Evolutionary conservation across 345 rosid genomes (phyloP).

Genomic region (Rhizophora apiculata): DNA sequence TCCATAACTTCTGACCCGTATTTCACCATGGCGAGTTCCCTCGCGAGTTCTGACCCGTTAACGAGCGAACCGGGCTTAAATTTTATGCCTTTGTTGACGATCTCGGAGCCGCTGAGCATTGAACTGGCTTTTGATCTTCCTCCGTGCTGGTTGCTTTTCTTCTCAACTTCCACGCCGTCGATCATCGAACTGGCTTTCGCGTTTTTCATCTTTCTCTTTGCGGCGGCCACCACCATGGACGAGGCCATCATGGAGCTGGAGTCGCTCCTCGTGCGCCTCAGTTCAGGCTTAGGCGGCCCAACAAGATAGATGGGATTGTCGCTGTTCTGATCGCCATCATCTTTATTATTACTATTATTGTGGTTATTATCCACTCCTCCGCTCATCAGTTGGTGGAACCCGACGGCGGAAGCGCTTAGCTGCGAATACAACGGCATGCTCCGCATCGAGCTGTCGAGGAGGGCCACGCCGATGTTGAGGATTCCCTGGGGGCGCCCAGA

Average conservation of each 20-base stretch:
- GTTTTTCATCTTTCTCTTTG: constrained; percentile 20
- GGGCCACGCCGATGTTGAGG: constrained; percentile 73
- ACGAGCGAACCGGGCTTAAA: constrained; percentile 1
- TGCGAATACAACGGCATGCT: constrained; percentile 84
- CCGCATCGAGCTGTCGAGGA: constrained; percentile 81
- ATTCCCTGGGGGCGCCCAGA: constrained; percentile 94
- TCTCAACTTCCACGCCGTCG: constrained; percentile 27
- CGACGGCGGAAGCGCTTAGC: constrained; percentile 68
- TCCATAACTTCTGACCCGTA: not conserved
- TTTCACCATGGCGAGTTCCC: constrained; percentile 1
- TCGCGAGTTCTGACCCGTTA: constrained; percentile 2
- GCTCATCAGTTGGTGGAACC: constrained; percentile 72
- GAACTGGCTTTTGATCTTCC: too few relatives aligned
- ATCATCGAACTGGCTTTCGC: constrained; percentile 30
- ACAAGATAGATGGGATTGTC: constrained; percentile 15
- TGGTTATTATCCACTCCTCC: constrained; percentile 43
- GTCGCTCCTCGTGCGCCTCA: constrained; percentile 77
- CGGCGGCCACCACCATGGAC: constrained; percentile 19
- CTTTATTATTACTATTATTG: not conserved
- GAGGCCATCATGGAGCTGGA: constrained; percentile 54
- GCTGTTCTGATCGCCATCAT: constrained; percentile 16
- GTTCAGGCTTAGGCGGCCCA: constrained; percentile 37
- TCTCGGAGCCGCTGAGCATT: constrained; percentile 18
- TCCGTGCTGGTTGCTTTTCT: constrained; percentile 6
- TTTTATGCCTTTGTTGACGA: constrained; percentile 1